Evolutionary conservation across 495 filamentous ascomycete species (phyloP).

Genomic region (Thozetella sp.): DNA sequence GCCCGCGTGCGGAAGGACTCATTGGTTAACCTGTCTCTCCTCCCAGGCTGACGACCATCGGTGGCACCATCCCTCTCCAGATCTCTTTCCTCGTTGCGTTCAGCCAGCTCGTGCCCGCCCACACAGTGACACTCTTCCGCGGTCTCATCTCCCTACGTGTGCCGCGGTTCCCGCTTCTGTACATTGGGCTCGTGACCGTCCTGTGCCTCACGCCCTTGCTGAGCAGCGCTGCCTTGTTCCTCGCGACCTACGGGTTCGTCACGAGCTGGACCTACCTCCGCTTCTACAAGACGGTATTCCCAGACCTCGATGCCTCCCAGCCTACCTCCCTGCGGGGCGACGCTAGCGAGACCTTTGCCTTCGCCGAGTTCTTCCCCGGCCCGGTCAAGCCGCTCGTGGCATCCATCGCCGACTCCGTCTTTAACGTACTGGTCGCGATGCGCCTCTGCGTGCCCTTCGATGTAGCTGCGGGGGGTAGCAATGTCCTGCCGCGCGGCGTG

Average conservation of each 20-base stretch:
- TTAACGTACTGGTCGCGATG: constrained; percentile 70
- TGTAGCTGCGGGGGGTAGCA: constrained; percentile 63
- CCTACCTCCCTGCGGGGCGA: constrained; percentile 72
- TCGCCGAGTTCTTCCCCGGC: constrained; percentile 94
- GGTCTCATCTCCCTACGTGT: constrained; percentile 89
- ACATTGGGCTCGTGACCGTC: constrained; percentile 73
- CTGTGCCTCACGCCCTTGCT: constrained; percentile 79
- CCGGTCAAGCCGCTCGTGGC: constrained; percentile 77
- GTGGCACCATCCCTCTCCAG: constrained; percentile 86
- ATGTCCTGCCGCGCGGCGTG: constrained; percentile 56
- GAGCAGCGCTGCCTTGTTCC: constrained; percentile 79
- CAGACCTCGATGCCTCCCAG: constrained; percentile 66
- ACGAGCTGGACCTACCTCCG: constrained; percentile 95
- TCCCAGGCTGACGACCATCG: constrained; percentile 72
- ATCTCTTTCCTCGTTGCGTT: constrained; percentile 96
- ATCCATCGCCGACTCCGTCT: constrained; percentile 72
- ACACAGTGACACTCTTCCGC: constrained; percentile 93
- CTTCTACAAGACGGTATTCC: constrained; percentile 79
- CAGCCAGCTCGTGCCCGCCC: constrained; percentile 96
- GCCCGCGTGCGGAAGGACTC: not conserved
- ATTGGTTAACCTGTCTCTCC: constrained; percentile 16
- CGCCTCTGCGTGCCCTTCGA: constrained; percentile 87
- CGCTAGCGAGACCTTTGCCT: constrained; percentile 92
- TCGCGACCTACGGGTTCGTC: constrained; percentile 81
- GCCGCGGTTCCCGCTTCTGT: constrained; percentile 86